Evolutionary conservation across 106 monocot species (phyloP).

Genomic region (Dendrobium chrysotoxum): DNA sequence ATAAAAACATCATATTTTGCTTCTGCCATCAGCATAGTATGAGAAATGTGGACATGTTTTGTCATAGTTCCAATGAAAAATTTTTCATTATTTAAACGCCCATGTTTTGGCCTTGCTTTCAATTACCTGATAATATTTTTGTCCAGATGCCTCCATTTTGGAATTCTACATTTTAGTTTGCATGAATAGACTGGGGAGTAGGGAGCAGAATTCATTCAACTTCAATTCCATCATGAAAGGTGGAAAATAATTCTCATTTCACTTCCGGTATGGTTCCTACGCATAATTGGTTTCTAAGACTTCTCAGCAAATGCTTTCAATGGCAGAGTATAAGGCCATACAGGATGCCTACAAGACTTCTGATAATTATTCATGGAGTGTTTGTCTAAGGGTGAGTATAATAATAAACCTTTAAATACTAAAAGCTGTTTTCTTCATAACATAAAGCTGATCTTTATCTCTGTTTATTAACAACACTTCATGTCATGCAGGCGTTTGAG

Average conservation of each 20-base stretch:
- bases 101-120: neutral
- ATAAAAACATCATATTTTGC: neutral
- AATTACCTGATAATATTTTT: neutral
- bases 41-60: neutral
- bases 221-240: conserved; percentile 90
- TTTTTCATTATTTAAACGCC: too few relatives aligned
- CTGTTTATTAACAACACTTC: neutral
- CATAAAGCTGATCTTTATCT: neutral
- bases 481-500: conserved; percentile 72
- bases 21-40: neutral
- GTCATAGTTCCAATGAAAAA: too few relatives aligned
- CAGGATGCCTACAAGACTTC: conserved; percentile 79
- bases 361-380: conserved; percentile 45
- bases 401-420: neutral
- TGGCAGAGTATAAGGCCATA: conserved; percentile 77
- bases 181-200: conserved; percentile 72
- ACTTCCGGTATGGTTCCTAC: neutral
- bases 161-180: conserved; percentile 93
- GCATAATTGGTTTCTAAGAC: neutral
- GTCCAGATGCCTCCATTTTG: conserved; percentile 66
- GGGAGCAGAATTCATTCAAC: conserved; percentile 69
- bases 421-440: neutral
- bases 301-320: conserved; percentile 1
- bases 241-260: conserved; percentile 3
- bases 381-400: conserved; percentile 63